phyloP scores from a whole-genome alignment of 768 basidiomycete species.

The Mrakia blollopis region DNA sequence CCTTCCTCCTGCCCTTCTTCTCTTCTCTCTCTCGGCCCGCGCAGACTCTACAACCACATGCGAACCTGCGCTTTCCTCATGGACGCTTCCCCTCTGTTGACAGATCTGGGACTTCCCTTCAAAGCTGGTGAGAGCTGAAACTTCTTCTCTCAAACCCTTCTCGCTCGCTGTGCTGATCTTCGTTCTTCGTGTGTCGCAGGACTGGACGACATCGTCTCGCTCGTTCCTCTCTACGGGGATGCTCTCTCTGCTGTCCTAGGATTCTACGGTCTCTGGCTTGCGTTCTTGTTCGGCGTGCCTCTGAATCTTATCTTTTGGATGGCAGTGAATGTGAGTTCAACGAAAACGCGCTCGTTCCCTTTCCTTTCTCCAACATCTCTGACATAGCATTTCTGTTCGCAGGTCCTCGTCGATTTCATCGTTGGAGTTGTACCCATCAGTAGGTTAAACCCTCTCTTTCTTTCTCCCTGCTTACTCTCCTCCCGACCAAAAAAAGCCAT shows the following conservation, averaged over 20 bases:
- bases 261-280: constrained; percentile 43
- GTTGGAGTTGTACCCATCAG: constrained; percentile 42
- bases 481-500: no score
- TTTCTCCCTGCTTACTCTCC: neutral
- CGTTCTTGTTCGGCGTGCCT: constrained; percentile 41
- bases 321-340: constrained; percentile 6
- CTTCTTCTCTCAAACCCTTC: constrained; percentile 36
- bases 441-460: neutral
- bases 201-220: neutral
- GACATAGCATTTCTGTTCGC: no score
- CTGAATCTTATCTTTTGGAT: constrained; percentile 38
- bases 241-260: constrained; percentile 41
- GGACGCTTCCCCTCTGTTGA: constrained; percentile 42
- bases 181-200: neutral
- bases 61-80: constrained; percentile 44
- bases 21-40: neutral
- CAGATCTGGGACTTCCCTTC: constrained; percentile 44
- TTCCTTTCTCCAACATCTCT: no score
- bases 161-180: constrained; percentile 17
- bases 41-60: constrained; percentile 44
- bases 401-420: constrained; percentile 39
- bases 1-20: neutral
- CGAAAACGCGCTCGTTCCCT: neutral
- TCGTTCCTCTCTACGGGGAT: constrained; percentile 34
- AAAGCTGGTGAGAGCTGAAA: constrained; percentile 43